These are phyloP conservation scores for Tagetes patula DNA, from an alignment of 129 eudicot genomes.

Conservation along the genomic window DNA sequence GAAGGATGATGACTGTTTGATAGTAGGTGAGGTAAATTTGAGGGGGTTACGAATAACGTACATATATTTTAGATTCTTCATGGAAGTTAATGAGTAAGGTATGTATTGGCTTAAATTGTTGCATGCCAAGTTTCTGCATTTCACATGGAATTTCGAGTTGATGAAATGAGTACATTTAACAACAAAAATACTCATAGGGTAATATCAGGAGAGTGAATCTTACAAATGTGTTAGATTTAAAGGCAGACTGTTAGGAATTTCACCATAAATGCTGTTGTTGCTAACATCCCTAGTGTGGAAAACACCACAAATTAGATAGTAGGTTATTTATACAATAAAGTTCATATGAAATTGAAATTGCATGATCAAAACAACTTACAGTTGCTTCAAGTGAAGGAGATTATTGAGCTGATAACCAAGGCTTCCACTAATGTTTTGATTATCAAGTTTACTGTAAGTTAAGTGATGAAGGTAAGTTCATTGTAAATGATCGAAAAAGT, in stretches of 20 bases:
- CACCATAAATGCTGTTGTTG: constrained; percentile 63
- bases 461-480: constrained; percentile 26
- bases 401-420: constrained; percentile 63
- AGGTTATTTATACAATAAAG: not conserved
- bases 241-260: constrained; percentile 74
- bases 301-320: constrained; percentile 4
- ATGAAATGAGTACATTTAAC: not conserved
- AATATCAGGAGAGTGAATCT: constrained; percentile 35
- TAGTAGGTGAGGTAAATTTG: not conserved
- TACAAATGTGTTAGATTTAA: constrained; percentile 78
- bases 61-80: constrained; percentile 74
- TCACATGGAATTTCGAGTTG: not conserved
- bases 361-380: constrained; percentile 48
- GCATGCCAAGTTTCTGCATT: constrained; percentile 79
- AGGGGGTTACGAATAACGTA: constrained; percentile 37
- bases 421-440: constrained; percentile 62
- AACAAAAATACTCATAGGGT: constrained; percentile 8
- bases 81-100: constrained; percentile 59
- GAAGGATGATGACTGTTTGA: constrained; percentile 26
- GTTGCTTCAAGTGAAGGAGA: constrained; percentile 62
- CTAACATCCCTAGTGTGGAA: constrained; percentile 66
- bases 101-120: constrained; percentile 64
- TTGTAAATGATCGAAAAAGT: not conserved
- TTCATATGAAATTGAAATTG: constrained; percentile 7
- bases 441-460: constrained; percentile 59